Conservation (phyloP, 2,329 filamentous ascomycete genomes). For the Fusarium lateritium region DNA sequence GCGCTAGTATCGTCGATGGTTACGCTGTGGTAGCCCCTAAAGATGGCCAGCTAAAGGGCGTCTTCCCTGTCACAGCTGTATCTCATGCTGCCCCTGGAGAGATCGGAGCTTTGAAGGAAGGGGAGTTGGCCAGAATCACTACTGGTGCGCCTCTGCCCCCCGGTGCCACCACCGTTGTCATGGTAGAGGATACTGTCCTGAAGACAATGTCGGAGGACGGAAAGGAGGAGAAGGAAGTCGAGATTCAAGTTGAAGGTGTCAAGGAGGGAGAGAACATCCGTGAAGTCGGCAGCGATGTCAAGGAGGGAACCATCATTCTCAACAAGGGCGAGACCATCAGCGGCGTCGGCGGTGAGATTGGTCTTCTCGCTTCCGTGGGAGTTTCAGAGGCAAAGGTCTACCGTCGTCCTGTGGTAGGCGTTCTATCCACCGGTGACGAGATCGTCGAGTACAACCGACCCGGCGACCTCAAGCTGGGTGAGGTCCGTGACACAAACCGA, state of each 20-base stretch:
- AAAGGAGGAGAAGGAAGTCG: constrained; percentile 87
- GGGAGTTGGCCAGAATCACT: constrained; percentile 90
- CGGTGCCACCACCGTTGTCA: constrained; percentile 91
- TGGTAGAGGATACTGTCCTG: constrained; percentile 90
- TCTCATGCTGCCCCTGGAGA: constrained; percentile 87
- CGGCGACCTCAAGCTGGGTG: constrained; percentile 77
- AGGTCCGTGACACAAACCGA: constrained; percentile 94
- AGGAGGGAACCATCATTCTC: constrained; percentile 78
- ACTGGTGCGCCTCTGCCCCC: constrained; percentile 93
- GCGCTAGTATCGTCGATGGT: constrained; percentile 96
- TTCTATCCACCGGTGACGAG: constrained; percentile 95
- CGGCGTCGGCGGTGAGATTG: constrained; percentile 90
- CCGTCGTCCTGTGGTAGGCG: constrained; percentile 82
- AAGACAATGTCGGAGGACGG: constrained; percentile 83
- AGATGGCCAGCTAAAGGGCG: constrained; percentile 77
- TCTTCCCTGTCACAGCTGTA: constrained; percentile 88
- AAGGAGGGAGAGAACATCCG: constrained; percentile 88
- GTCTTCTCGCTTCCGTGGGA: constrained; percentile 88
- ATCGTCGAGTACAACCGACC: constrained; percentile 81
- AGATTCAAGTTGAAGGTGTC: constrained; percentile 85
- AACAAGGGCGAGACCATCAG: constrained; percentile 86
- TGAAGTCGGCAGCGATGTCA: constrained; percentile 90
- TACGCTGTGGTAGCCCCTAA: constrained; percentile 84
- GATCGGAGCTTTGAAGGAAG: constrained; percentile 74
- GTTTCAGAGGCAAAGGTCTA: constrained; percentile 79